phyloP scores from a whole-genome alignment of 768 basidiomycete genomes.

The Cystobasidium onofrii region DNA sequence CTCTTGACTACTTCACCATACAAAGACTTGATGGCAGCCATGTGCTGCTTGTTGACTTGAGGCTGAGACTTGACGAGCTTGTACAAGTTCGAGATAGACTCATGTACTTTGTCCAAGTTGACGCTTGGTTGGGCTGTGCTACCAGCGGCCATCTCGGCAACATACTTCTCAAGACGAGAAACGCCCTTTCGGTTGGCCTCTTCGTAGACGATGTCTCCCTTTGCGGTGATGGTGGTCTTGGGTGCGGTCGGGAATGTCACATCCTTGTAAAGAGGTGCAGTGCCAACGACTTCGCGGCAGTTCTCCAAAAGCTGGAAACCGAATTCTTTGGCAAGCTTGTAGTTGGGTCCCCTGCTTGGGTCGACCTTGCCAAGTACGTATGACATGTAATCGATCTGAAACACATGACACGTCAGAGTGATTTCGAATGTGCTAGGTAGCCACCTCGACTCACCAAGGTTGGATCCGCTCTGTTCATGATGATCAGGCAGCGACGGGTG shows the following conservation, averaged over 20 bases:
- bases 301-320: slow-evolving; percentile 93
- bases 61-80: slow-evolving; percentile 94
- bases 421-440: background rate
- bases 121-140: slow-evolving; percentile 68
- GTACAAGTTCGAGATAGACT: slow-evolving; percentile 94
- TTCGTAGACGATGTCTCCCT: slow-evolving; percentile 88
- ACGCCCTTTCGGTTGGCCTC: slow-evolving; percentile 95
- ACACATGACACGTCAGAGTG: background rate
- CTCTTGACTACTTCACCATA: slow-evolving; percentile 96
- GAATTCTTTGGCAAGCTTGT: slow-evolving; percentile 91
- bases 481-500: slow-evolving; percentile 85
- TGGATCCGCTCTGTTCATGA: slow-evolving; percentile 94
- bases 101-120: slow-evolving; percentile 89
- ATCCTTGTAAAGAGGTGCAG: slow-evolving; percentile 90
- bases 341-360: slow-evolving; percentile 74
- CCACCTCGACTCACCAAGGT: slow-evolving; percentile 52
- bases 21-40: slow-evolving; percentile 81
- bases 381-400: slow-evolving; percentile 75
- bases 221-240: slow-evolving; percentile 80
- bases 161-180: slow-evolving; percentile 94
- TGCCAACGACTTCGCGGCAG: slow-evolving; percentile 69
- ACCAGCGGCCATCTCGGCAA: slow-evolving; percentile 84
- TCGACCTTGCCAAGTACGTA: slow-evolving; percentile 81
- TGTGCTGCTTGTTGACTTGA: slow-evolving; percentile 92
- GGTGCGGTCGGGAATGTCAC: slow-evolving; percentile 98